Base-by-base conservation (phyloP, 2,329 filamentous ascomycete species). In the Penicillium rolfsii region DNA sequence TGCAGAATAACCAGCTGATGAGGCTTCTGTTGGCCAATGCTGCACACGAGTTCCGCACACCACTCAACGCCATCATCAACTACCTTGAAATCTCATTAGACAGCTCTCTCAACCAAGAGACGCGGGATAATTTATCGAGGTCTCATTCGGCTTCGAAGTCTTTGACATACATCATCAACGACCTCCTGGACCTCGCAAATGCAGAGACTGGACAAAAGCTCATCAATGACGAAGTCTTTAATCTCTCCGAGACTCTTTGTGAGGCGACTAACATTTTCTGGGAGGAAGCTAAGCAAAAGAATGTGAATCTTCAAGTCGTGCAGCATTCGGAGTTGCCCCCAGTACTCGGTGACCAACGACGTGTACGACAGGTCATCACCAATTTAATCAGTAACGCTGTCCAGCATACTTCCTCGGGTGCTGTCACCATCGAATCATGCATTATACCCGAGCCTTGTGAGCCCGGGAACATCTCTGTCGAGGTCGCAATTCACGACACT, bases 11-110 rank as follows among this genome's bases (percentile, higher is more conserved):
- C 68, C 89, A 93, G 64, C 80, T 96, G 3, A 96, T 91, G 2
- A 83, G 86, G 53, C 77, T 97, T 4, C 76, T 97, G 1, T 81
- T 96, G 16, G 90, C 92, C 4, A 96, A 96, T 67, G 95, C 91
- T 0, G 92, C 92, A 0, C 93, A 96, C 66, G 92, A 96, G 78
- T 91, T 96, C 12, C 87, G 93, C 52, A 96, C 92, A 0, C 92
- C 92, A 0, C 79, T 96, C 2, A 96, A 96, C 68, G 92, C 92
- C n/a, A 96, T 96, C 69, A 96, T 96, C 76, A 96, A 96, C 67
- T 96, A 95, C 68, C 84, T 96, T 1, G 92, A 96, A 68, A 96
- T 96, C 66, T 92, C 91, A 0, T 79, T 96, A 1, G 93, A 96
- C 76, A 91, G 91, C 0, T 79, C 81, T 0, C 80, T 96, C 2